Evolutionary conservation across 495 filamentous ascomycete species (phyloP), one percentile per base, ranked within the genome.

Genomic region (Parathielavia appendiculata): DNA sequence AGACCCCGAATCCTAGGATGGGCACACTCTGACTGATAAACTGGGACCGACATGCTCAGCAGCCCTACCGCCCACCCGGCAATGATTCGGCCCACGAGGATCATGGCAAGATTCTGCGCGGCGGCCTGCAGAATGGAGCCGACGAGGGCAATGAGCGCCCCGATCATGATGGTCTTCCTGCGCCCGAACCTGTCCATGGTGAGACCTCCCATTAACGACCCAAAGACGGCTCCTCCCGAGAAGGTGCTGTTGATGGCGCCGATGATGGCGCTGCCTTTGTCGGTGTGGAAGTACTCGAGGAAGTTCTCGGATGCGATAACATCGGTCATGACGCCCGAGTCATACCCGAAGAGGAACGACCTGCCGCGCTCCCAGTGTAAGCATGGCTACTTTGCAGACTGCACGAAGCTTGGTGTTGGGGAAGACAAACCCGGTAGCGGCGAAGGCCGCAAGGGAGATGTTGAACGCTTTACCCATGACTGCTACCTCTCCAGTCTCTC

Each of bases 321-420:
- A 68, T 79, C 76, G 4, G 79, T 79, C 76, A 81, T 79, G 5
- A 81, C 77, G 57, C 79, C 79, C 19, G 70, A 73, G 64, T 81
- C 79, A 63, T 81, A 81, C 13, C 79, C 79, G 52, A 79, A 81
- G 17, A 81, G 63, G 54, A 79, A 80, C 5, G 77, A 76, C 4
- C 47, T 63, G 51, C 20, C 5, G 7, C 26, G 9, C 7, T 26
- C n/a, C 4, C 1, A n/a, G 16, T 13, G 23, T 52, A 36, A 63
- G 55, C 46, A 35, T 26, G n/a, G n/a, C n/a, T n/a, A n/a, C 26
- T 35, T 17, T 1, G n/a, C 43, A 6, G 5, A 11, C 1, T n/a
- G n/a, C n/a, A n/a, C 10, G 48, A 36, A 19, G 2, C 2, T 0
- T 13, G 1, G 16, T 2, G 11, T 34, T n/a, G 23, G 13, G n/a